phyloP scores from a whole-genome alignment of 495 filamentous ascomycete genomes.

The Xylaria grammica region DNA sequence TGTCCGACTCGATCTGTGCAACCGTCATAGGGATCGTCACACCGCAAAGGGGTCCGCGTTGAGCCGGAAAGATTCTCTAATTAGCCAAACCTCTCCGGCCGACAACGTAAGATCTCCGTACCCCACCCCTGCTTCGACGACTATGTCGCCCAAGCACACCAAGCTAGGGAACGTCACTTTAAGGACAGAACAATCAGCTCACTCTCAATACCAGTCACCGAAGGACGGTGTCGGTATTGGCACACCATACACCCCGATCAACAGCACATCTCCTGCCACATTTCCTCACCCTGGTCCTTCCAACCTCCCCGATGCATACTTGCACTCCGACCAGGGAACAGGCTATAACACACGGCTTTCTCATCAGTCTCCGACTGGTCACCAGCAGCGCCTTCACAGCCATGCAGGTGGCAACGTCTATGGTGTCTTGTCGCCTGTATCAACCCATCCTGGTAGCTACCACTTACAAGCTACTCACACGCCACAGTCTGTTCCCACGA shows the following conservation, averaged over 20 bases:
- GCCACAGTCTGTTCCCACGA: constrained; percentile 45
- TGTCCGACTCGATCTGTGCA: constrained; percentile 92
- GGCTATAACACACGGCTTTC: constrained; percentile 42
- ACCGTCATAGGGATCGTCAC: constrained; percentile 92
- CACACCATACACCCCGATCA: constrained; percentile 55
- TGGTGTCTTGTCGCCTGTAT: constrained; percentile 55
- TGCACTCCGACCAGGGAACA: constrained; percentile 50
- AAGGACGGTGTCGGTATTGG: constrained; percentile 52
- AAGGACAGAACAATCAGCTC: constrained; percentile 47
- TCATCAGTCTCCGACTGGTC: constrained; percentile 46
- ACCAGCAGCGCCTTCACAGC: constrained; percentile 48
- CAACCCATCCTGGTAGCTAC: constrained; percentile 51
- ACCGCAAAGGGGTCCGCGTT: constrained; percentile 95
- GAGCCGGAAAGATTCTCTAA: constrained; percentile 82
- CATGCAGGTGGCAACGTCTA: constrained; percentile 54
- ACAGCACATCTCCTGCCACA: constrained; percentile 52
- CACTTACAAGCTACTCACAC: constrained; percentile 50
- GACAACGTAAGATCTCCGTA: constrained; percentile 51
- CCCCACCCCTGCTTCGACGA: constrained; percentile 45
- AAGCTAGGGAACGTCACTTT: constrained; percentile 19
- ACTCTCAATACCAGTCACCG: constrained; percentile 59
- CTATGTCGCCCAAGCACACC: constrained; percentile 47
- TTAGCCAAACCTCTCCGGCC: constrained; percentile 62
- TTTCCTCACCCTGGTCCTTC: constrained; percentile 42
- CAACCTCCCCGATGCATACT: constrained; percentile 50